Conservation (phyloP, 2,329 filamentous ascomycete species). For the Proliferodiscus dingleyae region DNA sequence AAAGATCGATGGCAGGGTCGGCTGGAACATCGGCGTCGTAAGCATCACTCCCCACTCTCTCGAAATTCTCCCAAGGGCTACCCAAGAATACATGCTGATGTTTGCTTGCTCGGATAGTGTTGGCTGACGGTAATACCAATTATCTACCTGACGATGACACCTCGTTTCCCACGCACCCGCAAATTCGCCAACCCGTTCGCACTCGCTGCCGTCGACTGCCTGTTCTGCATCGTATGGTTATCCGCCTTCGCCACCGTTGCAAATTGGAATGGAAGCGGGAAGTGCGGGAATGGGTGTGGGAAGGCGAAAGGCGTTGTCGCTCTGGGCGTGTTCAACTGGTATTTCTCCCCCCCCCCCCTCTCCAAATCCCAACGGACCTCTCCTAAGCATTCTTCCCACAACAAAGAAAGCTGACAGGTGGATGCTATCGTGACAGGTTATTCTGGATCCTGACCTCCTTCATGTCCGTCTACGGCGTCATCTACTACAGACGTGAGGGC, state of each 20-base stretch:
- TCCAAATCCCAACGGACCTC: too few relatives aligned
- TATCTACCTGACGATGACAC: slow-evolving; percentile 61
- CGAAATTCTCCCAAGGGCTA: too few relatives aligned
- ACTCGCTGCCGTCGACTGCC: slow-evolving; percentile 53
- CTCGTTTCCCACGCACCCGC: slow-evolving; percentile 57
- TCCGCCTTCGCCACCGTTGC: slow-evolving; percentile 63
- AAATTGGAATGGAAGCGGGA: slow-evolving; percentile 52
- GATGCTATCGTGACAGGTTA: slow-evolving; percentile 40
- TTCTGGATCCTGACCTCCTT: slow-evolving; percentile 49
- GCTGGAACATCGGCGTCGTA: slow-evolving; percentile 62
- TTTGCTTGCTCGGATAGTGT: slow-evolving; percentile 45
- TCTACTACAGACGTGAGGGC: slow-evolving; percentile 59
- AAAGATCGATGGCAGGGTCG: slow-evolving; percentile 51
- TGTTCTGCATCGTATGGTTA: slow-evolving; percentile 59
- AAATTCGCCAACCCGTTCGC: slow-evolving; percentile 57
- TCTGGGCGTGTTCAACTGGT: slow-evolving; percentile 59
- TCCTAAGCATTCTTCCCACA: slow-evolving; percentile 1
- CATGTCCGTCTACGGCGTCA: slow-evolving; percentile 54
- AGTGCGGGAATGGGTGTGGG: slow-evolving; percentile 52
- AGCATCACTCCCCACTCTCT: too few relatives aligned
- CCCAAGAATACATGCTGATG: too few relatives aligned
- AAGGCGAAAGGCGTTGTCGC: slow-evolving; percentile 60
- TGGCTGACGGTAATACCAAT: slow-evolving; percentile 60
- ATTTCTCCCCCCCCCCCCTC: slow-evolving; percentile 28
- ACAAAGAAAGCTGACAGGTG: slow-evolving; percentile 2